Evolutionary conservation across 345 rosid species (phyloP).

Genomic region (Arabidopsis suecica): DNA sequence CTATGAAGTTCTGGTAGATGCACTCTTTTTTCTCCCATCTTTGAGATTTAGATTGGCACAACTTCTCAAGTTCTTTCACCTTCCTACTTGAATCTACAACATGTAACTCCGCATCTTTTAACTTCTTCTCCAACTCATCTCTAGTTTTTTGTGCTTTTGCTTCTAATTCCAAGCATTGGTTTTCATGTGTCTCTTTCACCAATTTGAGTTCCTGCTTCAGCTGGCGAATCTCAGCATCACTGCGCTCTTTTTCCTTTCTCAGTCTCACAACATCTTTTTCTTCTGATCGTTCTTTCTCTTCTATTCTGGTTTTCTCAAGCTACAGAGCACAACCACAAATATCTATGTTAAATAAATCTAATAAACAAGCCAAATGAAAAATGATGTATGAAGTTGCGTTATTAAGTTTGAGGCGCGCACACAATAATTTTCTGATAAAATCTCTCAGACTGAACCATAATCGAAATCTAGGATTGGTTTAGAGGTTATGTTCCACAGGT

Average conservation of each 20-base stretch:
- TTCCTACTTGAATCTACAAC: conserved; percentile 59
- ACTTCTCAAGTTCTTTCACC: conserved; percentile 78
- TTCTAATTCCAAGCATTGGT: conserved; percentile 61
- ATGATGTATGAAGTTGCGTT: conserved; percentile 17
- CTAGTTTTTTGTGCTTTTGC: conserved; percentile 57
- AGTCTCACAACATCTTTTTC: conserved; percentile 59
- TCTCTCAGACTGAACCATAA: conserved; percentile 19
- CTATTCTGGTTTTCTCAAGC: conserved; percentile 72
- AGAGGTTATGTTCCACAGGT: conserved; percentile 2
- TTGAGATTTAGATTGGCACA: conserved; percentile 63
- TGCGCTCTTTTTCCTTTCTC: conserved; percentile 61
- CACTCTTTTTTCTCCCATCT: conserved; percentile 77
- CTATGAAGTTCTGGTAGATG: conserved; percentile 60
- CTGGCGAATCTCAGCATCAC: conserved; percentile 61
- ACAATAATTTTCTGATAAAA: not conserved
- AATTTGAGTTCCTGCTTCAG: conserved; percentile 69
- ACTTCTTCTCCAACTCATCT: conserved; percentile 60
- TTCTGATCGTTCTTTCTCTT: conserved; percentile 72
- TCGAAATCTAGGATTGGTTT: not conserved
- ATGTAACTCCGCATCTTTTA: conserved; percentile 62
- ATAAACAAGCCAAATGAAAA: conserved; percentile 19
- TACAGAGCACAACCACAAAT: conserved; percentile 44
- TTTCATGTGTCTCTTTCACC: conserved; percentile 60
- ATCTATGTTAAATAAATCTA: not conserved
- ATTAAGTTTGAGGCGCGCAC: not conserved